Base-by-base conservation (phyloP, 345 rosid genomes). In the Cardamine resedifolia region DNA sequence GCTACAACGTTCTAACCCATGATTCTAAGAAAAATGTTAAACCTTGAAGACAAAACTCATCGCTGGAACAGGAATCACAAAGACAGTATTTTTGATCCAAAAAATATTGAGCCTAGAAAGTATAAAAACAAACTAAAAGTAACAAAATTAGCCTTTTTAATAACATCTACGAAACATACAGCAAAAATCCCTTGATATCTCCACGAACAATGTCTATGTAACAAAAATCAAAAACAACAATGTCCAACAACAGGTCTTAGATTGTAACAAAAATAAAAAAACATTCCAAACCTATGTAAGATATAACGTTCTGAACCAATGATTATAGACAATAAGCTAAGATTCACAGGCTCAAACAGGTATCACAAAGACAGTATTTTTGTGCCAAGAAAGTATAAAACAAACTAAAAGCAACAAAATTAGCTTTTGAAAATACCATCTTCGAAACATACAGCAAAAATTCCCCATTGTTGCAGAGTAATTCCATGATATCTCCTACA, bases 401-500 rank as follows among this genome's bases (percentile, higher is more conserved):
- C 20, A 53, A 26, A 23, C 24, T 23, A 23, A 2, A 23, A 23
- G 24, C 24, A 23, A 23, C 24, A 23, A 23, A 23, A 53, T 7
- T 27, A 53, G 19, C 20, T 7, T n/a, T 27, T 26, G 6, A 27
- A 27, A 27, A 27, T 27, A 27, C 4, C 30, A 27, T 5, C 30
- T 27, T 10, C 1, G 0, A 12, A 26, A 73, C 92, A 81, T 77
- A 85, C 97, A 91, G 44, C 8, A 91, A 83, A 74, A 94, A 81
- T 58, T 27, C 91, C 68, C 92, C 94, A 88, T 27, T 84, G 73
- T 31, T 66, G 61, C 65, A 74, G 80, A 82, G 83, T 85, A 73
- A 86, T 73, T 30, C 87, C 96, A 62, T 76, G 56, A 58, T 27
- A 27, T 27, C 30, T 27, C 30, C 30, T 4, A 27, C 30, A 27